A percentile compares a stretch with the other conserved stretches of the same genome.
Conservation (phyloP, 441 rosid species). For the Gossypium schwendimanii region DNA sequence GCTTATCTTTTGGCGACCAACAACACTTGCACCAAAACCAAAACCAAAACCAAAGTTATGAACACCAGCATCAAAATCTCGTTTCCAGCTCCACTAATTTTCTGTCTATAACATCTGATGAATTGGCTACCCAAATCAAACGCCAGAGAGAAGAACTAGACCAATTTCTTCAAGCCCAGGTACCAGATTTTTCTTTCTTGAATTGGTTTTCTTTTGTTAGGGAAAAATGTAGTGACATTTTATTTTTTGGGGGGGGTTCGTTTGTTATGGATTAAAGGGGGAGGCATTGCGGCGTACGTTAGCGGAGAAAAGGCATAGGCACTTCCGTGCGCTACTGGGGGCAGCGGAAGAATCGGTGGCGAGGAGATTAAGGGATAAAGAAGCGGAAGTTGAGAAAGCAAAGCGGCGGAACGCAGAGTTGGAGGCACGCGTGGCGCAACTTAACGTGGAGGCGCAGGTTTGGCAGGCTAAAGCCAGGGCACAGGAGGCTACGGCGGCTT, state of each 20-base stretch:
- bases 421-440: slow-evolving; percentile 71
- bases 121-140: slow-evolving; percentile 53
- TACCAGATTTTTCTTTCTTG: slow-evolving; percentile 16
- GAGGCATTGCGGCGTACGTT: slow-evolving; percentile 67
- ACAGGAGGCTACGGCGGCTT: slow-evolving; percentile 66
- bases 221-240: background rate
- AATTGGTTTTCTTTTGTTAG: slow-evolving; percentile 4
- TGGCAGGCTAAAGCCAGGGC: slow-evolving; percentile 78
- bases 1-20: slow-evolving; percentile 59
- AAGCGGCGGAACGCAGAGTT: slow-evolving; percentile 60
- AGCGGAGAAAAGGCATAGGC: slow-evolving; percentile 58
- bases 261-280: slow-evolving; percentile 32
- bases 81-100: slow-evolving; percentile 23
- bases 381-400: slow-evolving; percentile 65
- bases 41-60: slow-evolving; percentile 17
- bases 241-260: background rate
- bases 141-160: slow-evolving; percentile 73
- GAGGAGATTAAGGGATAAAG: slow-evolving; percentile 57
- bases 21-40: slow-evolving; percentile 31
- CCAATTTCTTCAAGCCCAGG: slow-evolving; percentile 73
- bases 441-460: slow-evolving; percentile 57
- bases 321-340: slow-evolving; percentile 58
- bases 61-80: slow-evolving; percentile 23
- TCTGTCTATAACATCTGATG: slow-evolving; percentile 38
- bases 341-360: slow-evolving; percentile 54